phyloP scores from a whole-genome alignment of 1,284 basidiomycete species.

The Cutaneotrichosporon mucoides region DNA sequence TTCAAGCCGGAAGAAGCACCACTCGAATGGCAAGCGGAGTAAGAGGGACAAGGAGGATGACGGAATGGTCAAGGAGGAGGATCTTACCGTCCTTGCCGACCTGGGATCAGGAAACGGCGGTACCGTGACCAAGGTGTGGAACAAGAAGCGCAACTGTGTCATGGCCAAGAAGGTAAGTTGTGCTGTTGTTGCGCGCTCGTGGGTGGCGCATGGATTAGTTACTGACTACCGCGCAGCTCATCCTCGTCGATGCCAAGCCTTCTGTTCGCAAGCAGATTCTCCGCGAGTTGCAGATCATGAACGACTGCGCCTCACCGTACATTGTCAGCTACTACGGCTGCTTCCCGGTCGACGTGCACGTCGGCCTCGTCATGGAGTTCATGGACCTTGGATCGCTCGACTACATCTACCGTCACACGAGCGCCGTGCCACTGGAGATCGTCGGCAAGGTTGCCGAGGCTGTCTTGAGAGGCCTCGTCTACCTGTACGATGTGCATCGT shows the following conservation, averaged over 20 bases:
- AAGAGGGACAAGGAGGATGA: conserved; percentile 58
- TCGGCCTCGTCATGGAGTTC: conserved; percentile 98
- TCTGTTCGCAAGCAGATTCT: conserved; percentile 97
- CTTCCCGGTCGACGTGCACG: conserved; percentile 91
- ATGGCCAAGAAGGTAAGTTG: conserved; percentile 88
- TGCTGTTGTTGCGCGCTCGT: background rate
- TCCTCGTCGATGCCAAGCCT: conserved; percentile 95
- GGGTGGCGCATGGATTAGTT: background rate
- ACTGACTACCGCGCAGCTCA: conserved; percentile 60
- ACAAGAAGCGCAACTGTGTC: conserved; percentile 77
- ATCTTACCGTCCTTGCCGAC: conserved; percentile 78
- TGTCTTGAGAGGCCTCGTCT: conserved; percentile 90
- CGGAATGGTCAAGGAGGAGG: conserved; percentile 71
- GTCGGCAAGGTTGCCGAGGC: conserved; percentile 86
- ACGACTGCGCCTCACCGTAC: conserved; percentile 87
- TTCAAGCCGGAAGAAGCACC: conserved; percentile 22
- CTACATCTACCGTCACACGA: conserved; percentile 88
- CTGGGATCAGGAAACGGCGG: conserved; percentile 97
- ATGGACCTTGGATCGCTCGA: conserved; percentile 78
- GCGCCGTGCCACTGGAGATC: conserved; percentile 81
- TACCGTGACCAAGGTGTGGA: conserved; percentile 92
- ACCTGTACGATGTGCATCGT: conserved; percentile 98
- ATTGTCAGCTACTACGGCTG: conserved; percentile 98
- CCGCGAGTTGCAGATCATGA: conserved; percentile 96
- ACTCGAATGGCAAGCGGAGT: conserved; percentile 31